Evolutionary conservation across 2,329 filamentous ascomycete genomes (phyloP), one percentile per base, ranked within the genome.

Genomic region (Blastomyces parvus): DNA sequence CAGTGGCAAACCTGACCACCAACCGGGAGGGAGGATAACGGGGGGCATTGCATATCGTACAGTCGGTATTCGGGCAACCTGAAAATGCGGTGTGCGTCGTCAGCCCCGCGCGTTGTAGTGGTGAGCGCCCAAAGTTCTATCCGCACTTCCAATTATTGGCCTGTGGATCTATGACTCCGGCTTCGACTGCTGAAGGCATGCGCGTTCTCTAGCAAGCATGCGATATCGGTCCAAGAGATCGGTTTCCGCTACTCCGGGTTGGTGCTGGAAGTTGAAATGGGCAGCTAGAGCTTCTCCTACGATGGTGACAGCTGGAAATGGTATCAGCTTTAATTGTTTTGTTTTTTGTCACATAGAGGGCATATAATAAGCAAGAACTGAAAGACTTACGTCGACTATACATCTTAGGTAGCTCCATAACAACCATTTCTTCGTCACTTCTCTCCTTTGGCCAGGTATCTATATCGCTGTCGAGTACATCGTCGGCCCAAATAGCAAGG

Each of bases 151-250:
- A 33, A 17, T 4, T 33, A 9, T 38, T 1, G 36, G 13, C n/a
- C n/a, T 33, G 25, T 8, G 9, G 55, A 14, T 57, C 36, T 57
- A 40, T 7, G 55, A 40, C 33, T 3, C 55, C 7, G 55, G 55
- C 40, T 33, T 40, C 33, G 55, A 42, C 11, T 36, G 22, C 57
- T 6, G 57, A 46, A 33, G n/a, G 22, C 57, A 59, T 25, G 33
- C 40, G 7, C 57, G 38, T 67, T 85, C 81, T 46, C 77, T 73
- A 0, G 83, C 83, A 71, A 81, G 84, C 1, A 77, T 75, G 17
- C 78, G 76, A 68, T 84, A 85, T 40, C 83, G 75, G 46, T 80
- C 76, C 9, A 86, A 71, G 19, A 85, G 73, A 67, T 86, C 83
- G 0, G 83, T 84, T 22, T 52, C 27, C 7, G 27, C 50, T 3